Percentiles rank a stretch among this genome's conserved stretches.
phyloP scores from a whole-genome alignment of 2,329 filamentous ascomycete species.

The Sclerotinia minor region DNA sequence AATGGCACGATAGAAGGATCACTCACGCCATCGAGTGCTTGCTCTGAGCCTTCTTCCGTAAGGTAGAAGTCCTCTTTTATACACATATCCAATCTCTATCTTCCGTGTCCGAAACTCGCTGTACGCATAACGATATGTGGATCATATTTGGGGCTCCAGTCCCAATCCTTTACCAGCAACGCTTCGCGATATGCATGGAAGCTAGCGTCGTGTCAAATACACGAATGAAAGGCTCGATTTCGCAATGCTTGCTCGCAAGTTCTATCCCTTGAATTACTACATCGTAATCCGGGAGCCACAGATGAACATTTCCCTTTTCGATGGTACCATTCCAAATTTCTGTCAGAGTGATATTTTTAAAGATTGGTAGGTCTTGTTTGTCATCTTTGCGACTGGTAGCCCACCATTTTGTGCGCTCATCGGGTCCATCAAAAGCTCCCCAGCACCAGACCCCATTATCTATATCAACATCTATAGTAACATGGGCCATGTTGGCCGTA shows the following conservation, averaged over 20 bases:
- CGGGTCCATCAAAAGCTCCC: not conserved
- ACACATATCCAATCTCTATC: constrained; percentile 24
- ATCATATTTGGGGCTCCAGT: constrained; percentile 12
- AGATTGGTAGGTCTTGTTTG: not conserved
- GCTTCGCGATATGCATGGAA: not conserved
- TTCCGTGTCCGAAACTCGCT: constrained; percentile 22
- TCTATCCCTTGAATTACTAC: constrained; percentile 6
- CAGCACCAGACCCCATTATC: constrained; percentile 13
- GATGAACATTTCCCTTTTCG: not conserved
- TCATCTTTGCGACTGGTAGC: not conserved
- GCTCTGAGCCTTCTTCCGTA: not conserved
- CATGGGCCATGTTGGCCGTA: not conserved
- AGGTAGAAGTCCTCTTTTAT: not conserved
- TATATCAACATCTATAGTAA: constrained; percentile 22
- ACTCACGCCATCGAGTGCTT: not conserved
- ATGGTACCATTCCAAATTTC: not conserved
- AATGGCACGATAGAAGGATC: not conserved
- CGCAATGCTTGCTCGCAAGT: not conserved
- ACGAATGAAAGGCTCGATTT: constrained; percentile 23
- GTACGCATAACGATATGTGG: constrained; percentile 18
- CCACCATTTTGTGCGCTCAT: constrained; percentile 13
- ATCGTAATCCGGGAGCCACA: not conserved
- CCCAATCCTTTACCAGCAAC: not conserved
- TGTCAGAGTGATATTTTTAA: not conserved
- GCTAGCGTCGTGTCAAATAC: not conserved